Percentiles rank a stretch among this genome's conserved stretches.
phyloP scores from a whole-genome alignment of 306 rosid species.

The Hippophae rhamnoides region DNA sequence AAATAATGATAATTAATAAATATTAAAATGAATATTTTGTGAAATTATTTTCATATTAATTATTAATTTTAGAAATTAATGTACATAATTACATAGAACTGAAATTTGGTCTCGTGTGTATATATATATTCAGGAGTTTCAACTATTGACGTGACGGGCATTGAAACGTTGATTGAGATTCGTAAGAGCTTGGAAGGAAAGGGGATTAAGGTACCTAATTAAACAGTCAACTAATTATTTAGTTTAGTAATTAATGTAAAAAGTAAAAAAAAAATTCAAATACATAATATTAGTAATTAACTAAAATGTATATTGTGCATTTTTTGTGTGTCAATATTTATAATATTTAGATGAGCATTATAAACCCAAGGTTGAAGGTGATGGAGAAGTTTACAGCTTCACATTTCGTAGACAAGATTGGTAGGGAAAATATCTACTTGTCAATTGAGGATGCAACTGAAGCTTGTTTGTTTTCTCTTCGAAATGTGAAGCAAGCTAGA shows the following conservation, averaged over 20 bases:
- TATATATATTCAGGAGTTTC: constrained; percentile 48
- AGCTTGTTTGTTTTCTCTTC: constrained; percentile 9
- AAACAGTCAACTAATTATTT: neutral
- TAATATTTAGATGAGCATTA: constrained; percentile 32
- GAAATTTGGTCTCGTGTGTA: neutral
- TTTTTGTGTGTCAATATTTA: neutral
- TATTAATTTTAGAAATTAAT: no score
- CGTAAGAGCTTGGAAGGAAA: constrained; percentile 27
- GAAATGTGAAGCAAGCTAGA: no score
- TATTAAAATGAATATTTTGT: no score
- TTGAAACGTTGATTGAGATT: constrained; percentile 50
- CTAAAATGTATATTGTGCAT: neutral
- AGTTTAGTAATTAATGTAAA: neutral
- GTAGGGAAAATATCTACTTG: constrained; percentile 48
- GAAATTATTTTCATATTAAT: no score
- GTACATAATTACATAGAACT: neutral
- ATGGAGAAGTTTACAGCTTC: constrained; percentile 69
- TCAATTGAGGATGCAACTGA: constrained; percentile 57
- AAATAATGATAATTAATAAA: no score
- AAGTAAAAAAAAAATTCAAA: neutral
- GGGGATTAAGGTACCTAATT: constrained; percentile 46
- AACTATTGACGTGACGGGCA: constrained; percentile 62
- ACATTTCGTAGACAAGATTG: constrained; percentile 41
- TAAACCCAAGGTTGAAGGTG: constrained; percentile 72
- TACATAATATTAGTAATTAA: neutral